Evolutionary conservation across 805 yeast species (phyloP).

Genomic region (Saturnispora galanensis): DNA sequence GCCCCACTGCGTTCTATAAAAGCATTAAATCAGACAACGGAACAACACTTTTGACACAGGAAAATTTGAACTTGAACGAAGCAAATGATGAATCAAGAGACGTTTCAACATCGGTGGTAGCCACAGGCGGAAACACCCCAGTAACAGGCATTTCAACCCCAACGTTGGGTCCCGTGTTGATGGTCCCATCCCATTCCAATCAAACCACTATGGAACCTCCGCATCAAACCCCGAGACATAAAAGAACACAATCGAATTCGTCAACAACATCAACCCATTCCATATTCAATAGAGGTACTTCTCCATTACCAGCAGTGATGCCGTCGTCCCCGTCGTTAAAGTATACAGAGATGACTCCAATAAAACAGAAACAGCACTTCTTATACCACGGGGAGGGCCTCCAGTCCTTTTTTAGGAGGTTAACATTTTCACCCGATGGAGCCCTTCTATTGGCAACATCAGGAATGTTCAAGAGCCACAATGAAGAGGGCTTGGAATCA

Average conservation of each 20-base stretch:
- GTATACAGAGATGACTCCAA: background rate
- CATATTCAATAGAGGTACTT: conserved; percentile 18
- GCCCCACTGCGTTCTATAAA: conserved; percentile 36
- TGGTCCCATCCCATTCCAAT: background rate
- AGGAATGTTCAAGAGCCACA: conserved; percentile 41
- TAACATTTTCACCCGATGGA: conserved; percentile 89
- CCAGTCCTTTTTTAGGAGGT: conserved; percentile 81
- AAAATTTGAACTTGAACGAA: conserved; percentile 6
- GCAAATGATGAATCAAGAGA: background rate
- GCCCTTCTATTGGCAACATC: conserved; percentile 66
- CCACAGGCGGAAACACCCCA: background rate
- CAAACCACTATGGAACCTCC: conserved; percentile 25
- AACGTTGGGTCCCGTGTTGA: background rate
- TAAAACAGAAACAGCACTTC: conserved; percentile 29
- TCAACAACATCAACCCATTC: conserved; percentile 26
- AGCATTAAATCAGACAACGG: conserved; percentile 43
- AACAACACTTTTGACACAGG: conserved; percentile 10
- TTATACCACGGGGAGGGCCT: conserved; percentile 80
- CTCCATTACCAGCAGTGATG: conserved; percentile 36
- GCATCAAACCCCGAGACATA: conserved; percentile 24
- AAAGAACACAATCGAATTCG: conserved; percentile 35
- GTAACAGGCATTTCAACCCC: conserved; percentile 1
- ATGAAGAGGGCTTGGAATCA: conserved; percentile 10
- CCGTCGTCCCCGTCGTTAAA: conserved; percentile 24
- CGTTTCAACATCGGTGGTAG: background rate